These are phyloP conservation scores for Sarcocystis neurona DNA, from an alignment of 169 alveolate species.

Conservation along the genomic window DNA sequence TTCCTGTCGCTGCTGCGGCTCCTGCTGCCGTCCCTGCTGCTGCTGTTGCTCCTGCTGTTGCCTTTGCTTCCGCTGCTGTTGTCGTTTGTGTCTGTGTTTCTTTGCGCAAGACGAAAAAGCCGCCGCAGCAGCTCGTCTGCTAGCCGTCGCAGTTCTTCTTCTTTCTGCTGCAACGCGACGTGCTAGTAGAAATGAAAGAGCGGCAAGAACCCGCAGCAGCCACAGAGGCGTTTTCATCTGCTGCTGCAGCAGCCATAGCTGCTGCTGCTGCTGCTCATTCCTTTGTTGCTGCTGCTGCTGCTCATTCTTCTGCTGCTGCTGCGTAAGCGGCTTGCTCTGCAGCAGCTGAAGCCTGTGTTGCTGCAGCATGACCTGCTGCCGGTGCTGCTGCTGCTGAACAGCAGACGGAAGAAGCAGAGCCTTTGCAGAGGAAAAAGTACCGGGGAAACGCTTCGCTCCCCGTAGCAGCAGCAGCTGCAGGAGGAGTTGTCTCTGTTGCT, in stretches of 20 bases:
- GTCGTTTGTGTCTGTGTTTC: neutral
- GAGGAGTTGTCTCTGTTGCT: constrained; percentile 6
- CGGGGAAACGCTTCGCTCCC: constrained; percentile 10
- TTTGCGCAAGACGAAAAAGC: neutral
- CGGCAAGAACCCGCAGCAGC: constrained; percentile 43
- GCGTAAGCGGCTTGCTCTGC: neutral
- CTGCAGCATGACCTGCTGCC: neutral
- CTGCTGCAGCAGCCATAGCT: neutral
- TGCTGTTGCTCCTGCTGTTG: neutral
- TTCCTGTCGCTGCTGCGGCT: neutral
- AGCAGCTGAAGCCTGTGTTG: neutral
- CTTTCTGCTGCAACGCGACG: neutral
- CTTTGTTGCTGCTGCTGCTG: neutral
- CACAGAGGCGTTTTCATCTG: constrained; percentile 10
- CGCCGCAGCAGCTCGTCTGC: neutral
- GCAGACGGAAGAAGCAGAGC: neutral
- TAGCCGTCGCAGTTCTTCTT: neutral
- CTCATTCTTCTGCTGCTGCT: neutral
- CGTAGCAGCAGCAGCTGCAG: constrained; percentile 47
- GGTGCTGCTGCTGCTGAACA: neutral
- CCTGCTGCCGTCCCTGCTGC: neutral
- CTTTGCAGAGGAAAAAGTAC: neutral
- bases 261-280: constrained; percentile 35
- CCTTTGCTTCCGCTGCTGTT: neutral
- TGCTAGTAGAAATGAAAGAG: neutral